phyloP scores from a whole-genome alignment of 1,284 basidiomycete genomes.

The Sanghuangporus baumii region DNA sequence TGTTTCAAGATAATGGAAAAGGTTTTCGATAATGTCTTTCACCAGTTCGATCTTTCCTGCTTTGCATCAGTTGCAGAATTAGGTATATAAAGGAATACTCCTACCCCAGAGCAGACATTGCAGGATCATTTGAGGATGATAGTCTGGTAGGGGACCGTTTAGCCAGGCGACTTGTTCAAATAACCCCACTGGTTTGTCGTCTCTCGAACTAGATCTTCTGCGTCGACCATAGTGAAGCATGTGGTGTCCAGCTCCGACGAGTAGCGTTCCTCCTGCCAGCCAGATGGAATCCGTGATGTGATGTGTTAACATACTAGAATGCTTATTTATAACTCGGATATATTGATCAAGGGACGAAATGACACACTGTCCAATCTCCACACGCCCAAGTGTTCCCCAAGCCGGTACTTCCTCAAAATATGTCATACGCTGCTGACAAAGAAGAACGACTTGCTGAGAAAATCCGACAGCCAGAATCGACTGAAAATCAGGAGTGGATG shows the following conservation, averaged over 20 bases:
- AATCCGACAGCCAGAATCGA: conserved; percentile 89
- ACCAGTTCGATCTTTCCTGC: conserved; percentile 79
- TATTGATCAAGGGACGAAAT: conserved; percentile 3
- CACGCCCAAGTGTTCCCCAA: conserved; percentile 70
- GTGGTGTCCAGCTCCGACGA: conserved; percentile 73
- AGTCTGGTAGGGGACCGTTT: conserved; percentile 83
- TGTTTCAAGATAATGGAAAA: conserved; percentile 40
- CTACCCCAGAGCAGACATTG: conserved; percentile 89
- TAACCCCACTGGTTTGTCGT: conserved; percentile 38
- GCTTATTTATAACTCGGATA: neutral
- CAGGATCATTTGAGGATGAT: conserved; percentile 88
- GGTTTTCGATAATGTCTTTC: conserved; percentile 70
- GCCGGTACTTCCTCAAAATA: conserved; percentile 80
- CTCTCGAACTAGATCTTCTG: conserved; percentile 19
- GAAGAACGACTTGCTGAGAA: conserved; percentile 66
- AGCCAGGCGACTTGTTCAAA: conserved; percentile 78
- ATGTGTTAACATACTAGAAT: conserved; percentile 63
- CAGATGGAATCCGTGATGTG: conserved; percentile 84
- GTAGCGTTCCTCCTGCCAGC: conserved; percentile 74
- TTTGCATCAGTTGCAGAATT: neutral
- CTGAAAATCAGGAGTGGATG: conserved; percentile 82
- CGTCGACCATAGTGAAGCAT: conserved; percentile 56
- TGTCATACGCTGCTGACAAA: conserved; percentile 85
- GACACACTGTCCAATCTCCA: conserved; percentile 64
- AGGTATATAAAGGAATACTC: conserved; percentile 21